Evolutionary conservation across 2,329 filamentous ascomycete genomes (phyloP).

Genomic region (Fusarium nematophilum): DNA sequence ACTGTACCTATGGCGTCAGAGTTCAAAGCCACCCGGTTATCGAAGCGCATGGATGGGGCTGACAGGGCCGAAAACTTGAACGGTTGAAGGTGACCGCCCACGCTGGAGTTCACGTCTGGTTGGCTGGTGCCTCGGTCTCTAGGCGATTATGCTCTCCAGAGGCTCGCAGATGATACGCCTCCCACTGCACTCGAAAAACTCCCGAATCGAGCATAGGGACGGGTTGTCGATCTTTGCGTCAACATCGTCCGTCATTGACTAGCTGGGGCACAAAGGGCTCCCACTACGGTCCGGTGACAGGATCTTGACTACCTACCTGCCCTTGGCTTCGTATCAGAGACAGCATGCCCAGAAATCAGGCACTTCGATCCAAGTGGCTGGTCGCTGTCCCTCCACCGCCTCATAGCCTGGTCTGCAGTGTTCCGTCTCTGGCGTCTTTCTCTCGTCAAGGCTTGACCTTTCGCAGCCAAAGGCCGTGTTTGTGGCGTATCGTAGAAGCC

Average conservation of each 20-base stretch:
- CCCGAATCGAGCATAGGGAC: conserved; percentile 19
- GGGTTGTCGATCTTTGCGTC: conserved; percentile 23
- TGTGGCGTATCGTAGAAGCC: conserved; percentile 61
- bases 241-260: conserved; percentile 11
- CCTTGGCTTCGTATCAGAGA: conserved; percentile 36
- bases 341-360: conserved; percentile 29
- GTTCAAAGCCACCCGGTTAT: conserved; percentile 36
- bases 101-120: conserved; percentile 25
- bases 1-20: conserved; percentile 32
- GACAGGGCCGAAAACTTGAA: conserved; percentile 37
- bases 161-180: not conserved
- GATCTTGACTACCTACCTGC: conserved; percentile 7
- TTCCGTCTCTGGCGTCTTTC: conserved; percentile 42
- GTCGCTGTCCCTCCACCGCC: conserved; percentile 26
- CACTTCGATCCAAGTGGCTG: conserved; percentile 37
- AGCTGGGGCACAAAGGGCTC: conserved; percentile 21
- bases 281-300: conserved; percentile 11
- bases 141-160: conserved; percentile 26
- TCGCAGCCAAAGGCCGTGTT: conserved; percentile 56
- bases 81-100: conserved; percentile 28
- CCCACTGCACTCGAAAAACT: conserved; percentile 18
- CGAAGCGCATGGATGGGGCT: conserved; percentile 33
- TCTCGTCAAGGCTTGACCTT: conserved; percentile 45
- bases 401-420: conserved; percentile 42
- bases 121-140: conserved; percentile 35